These are phyloP conservation scores for Iberis pinnata DNA, from an alignment of 345 rosid species.

Conservation along the genomic window DNA sequence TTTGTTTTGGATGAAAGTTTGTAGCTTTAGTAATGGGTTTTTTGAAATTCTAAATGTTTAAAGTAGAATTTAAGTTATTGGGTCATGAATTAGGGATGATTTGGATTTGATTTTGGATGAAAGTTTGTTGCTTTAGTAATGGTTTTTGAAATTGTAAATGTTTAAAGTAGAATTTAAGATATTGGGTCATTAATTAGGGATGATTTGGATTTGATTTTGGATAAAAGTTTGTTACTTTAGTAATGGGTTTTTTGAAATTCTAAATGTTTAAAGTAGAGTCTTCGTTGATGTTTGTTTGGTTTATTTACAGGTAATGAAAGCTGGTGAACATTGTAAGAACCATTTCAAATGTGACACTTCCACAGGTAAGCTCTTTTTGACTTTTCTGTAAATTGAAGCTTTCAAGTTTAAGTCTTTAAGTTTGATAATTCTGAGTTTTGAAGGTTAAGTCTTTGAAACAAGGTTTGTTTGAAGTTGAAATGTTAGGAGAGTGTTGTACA, in stretches of 20 bases:
- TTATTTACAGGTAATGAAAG: conserved; percentile 52
- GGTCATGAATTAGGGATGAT: no score
- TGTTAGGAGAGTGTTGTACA: background rate
- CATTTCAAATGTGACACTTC: conserved; percentile 44
- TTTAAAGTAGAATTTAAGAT: background rate
- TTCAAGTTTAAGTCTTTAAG: no score
- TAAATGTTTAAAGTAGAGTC: background rate
- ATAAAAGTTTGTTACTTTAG: no score
- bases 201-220: no score
- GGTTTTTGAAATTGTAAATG: conserved; percentile 10
- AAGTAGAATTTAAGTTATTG: no score
- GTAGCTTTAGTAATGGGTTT: background rate
- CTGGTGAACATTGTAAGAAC: conserved; percentile 44
- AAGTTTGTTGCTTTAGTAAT: no score
- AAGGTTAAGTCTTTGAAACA: background rate
- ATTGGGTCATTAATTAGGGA: no score
- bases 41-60: no score
- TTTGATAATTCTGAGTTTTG: background rate
- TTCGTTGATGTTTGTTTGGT: conserved; percentile 9
- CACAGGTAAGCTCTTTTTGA: conserved; percentile 43
- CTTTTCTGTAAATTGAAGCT: background rate
- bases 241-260: background rate
- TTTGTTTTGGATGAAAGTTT: no score
- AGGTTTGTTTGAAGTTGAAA: background rate
- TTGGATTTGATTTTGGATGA: no score